Conservation (phyloP, 768 basidiomycete genomes). For the Boletus vermiculosoides region DNA sequence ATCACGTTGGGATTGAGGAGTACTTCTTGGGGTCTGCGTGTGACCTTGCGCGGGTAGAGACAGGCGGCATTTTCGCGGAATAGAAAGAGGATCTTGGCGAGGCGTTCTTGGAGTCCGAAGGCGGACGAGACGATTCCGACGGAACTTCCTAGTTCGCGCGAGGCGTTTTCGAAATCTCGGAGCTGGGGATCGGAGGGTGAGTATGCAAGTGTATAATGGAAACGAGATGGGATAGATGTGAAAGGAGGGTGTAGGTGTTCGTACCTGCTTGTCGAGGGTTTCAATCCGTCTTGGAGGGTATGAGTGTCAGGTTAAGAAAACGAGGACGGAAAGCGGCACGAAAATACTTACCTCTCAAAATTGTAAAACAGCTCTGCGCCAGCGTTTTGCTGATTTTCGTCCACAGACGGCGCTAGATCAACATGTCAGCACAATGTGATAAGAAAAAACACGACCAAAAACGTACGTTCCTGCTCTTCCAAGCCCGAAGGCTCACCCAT, state of each 20-base stretch:
- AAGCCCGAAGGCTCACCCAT: constrained; percentile 31
- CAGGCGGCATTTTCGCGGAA: constrained; percentile 55
- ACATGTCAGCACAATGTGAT: neutral
- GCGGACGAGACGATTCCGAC: constrained; percentile 55
- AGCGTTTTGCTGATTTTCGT: constrained; percentile 48
- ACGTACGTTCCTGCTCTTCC: constrained; percentile 41
- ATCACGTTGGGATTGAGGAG: constrained; percentile 34
- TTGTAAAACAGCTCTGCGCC: constrained; percentile 44
- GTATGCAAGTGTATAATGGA: neutral
- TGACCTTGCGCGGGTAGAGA: constrained; percentile 48
- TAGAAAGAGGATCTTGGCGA: constrained; percentile 47
- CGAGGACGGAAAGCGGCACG: neutral
- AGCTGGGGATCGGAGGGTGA: constrained; percentile 31
- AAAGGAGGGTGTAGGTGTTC: neutral
- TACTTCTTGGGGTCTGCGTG: constrained; percentile 35
- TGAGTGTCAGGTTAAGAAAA: neutral
- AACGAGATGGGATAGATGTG: neutral
- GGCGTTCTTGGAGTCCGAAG: constrained; percentile 46
- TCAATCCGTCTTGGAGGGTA: constrained; percentile 38
- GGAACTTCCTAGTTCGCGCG: constrained; percentile 53
- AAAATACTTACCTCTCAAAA: constrained; percentile 41
- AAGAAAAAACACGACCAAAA: neutral
- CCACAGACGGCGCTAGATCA: constrained; percentile 36
- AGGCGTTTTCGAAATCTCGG: constrained; percentile 54
- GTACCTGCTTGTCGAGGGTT: constrained; percentile 47